These are phyloP conservation scores for Arbutus unedo DNA, from an alignment of 148 eudicot genomes.

Conservation along the genomic window DNA sequence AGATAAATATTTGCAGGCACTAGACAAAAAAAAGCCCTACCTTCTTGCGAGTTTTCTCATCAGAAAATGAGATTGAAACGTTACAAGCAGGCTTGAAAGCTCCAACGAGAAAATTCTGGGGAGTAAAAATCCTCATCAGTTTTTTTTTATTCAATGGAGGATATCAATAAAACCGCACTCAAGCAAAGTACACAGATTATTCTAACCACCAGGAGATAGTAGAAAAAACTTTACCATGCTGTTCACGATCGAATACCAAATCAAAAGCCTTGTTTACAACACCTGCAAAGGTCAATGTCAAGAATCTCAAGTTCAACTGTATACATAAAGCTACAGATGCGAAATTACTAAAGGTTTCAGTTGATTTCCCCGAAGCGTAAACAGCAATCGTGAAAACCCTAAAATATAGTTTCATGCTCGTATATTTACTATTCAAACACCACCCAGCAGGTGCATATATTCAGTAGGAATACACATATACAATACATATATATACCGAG, in stretches of 20 bases:
- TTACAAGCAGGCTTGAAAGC: slow-evolving; percentile 34
- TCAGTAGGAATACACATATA: background rate
- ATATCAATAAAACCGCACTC: background rate
- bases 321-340: background rate
- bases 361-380: background rate
- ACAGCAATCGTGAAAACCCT: background rate
- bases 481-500: background rate
- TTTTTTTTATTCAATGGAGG: slow-evolving; percentile 16
- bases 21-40: slow-evolving; percentile 25
- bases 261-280: background rate
- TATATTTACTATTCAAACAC: background rate
- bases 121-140: slow-evolving; percentile 36
- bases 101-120: background rate
- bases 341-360: background rate
- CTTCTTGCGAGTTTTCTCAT: slow-evolving; percentile 92
- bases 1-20: background rate
- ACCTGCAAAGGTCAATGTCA: slow-evolving; percentile 9
- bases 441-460: background rate
- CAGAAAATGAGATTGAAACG: slow-evolving; percentile 65
- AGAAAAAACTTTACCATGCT: slow-evolving; percentile 23
- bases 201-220: background rate
- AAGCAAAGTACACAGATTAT: background rate
- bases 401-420: background rate
- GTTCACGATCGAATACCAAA: slow-evolving; percentile 14
- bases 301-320: background rate